Percentiles rank a stretch among this genome's conserved stretches.
phyloP scores from a whole-genome alignment of 441 rosid genomes.

The Eutrema salsugineum region DNA sequence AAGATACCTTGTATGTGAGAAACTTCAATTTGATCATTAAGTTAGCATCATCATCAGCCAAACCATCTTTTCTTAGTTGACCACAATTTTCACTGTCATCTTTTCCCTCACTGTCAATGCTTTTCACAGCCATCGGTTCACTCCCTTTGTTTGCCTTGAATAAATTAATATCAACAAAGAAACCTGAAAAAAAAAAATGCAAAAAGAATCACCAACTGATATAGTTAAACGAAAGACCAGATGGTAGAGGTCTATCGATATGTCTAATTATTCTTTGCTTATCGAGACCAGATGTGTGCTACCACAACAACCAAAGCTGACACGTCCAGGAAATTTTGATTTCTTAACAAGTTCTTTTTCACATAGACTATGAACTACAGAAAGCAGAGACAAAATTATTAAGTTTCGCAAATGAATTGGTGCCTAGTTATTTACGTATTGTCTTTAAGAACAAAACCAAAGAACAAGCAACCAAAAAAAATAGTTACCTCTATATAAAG shows the following conservation, averaged over 20 bases:
- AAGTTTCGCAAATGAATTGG: background rate
- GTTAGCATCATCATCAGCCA: slow-evolving; percentile 92
- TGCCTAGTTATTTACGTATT: slow-evolving; percentile 12
- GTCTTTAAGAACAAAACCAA: background rate
- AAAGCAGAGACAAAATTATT: background rate
- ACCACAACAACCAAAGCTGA: slow-evolving; percentile 3
- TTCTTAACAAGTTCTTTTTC: background rate
- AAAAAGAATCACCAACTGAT: slow-evolving; percentile 20
- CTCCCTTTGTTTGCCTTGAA: slow-evolving; percentile 73
- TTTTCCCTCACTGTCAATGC: slow-evolving; percentile 31
- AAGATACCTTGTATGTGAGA: slow-evolving; percentile 85
- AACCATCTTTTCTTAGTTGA: slow-evolving; percentile 39
- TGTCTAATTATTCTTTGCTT: background rate
- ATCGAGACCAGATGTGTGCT: background rate
- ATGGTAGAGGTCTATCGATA: background rate
- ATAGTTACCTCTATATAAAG: slow-evolving; percentile 90
- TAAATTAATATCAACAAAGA: slow-evolving; percentile 86
- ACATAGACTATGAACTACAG: background rate
- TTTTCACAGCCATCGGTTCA: slow-evolving; percentile 50
- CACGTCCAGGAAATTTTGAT: background rate
- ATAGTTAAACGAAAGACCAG: background rate
- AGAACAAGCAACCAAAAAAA: background rate
- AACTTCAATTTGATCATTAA: slow-evolving; percentile 93
- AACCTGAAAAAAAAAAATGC: slow-evolving; percentile 49
- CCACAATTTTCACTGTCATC: slow-evolving; percentile 41